Evolutionary conservation across 768 basidiomycete species (phyloP).

Genomic region (Gloeopeniophorella convolvens): DNA sequence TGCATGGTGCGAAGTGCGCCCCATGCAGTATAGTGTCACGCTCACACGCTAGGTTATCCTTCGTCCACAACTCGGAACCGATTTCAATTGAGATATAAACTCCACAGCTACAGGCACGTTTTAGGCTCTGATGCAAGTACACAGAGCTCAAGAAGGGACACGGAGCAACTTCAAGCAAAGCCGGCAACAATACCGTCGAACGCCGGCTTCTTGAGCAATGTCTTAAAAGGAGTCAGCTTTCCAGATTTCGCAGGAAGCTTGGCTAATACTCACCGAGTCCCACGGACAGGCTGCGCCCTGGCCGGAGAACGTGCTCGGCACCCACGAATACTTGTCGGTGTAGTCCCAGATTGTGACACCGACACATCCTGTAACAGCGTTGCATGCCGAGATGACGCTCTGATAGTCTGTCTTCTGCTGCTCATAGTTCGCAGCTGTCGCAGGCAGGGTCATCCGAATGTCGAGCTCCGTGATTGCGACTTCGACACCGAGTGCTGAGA

Average conservation of each 20-base stretch:
- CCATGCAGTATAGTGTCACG: too few relatives aligned
- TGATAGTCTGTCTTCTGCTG: conserved; percentile 56
- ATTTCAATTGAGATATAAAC: too few relatives aligned
- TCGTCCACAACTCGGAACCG: too few relatives aligned
- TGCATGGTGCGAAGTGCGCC: too few relatives aligned
- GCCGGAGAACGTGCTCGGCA: conserved; percentile 30
- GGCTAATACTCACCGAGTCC: conserved; percentile 24
- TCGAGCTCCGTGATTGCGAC: conserved; percentile 67
- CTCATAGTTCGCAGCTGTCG: conserved; percentile 39
- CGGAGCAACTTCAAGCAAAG: too few relatives aligned
- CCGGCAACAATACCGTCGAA: conserved; percentile 40
- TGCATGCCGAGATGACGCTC: conserved; percentile 50
- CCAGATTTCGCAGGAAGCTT: too few relatives aligned
- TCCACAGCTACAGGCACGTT: too few relatives aligned
- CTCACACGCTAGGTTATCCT: too few relatives aligned
- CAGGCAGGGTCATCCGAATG: conserved; percentile 52
- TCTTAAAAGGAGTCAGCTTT: background rate
- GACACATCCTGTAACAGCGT: conserved; percentile 32
- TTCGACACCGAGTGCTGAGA: too few relatives aligned
- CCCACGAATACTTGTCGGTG: too few relatives aligned
- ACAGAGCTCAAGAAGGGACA: too few relatives aligned
- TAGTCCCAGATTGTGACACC: conserved; percentile 38
- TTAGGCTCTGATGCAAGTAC: too few relatives aligned
- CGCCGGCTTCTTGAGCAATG: conserved; percentile 38
- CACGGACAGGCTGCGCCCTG: conserved; percentile 30